These are phyloP conservation scores for Limnomonas spitsbergensis DNA, from an alignment of 139 green algal species.

Conservation along the genomic window DNA sequence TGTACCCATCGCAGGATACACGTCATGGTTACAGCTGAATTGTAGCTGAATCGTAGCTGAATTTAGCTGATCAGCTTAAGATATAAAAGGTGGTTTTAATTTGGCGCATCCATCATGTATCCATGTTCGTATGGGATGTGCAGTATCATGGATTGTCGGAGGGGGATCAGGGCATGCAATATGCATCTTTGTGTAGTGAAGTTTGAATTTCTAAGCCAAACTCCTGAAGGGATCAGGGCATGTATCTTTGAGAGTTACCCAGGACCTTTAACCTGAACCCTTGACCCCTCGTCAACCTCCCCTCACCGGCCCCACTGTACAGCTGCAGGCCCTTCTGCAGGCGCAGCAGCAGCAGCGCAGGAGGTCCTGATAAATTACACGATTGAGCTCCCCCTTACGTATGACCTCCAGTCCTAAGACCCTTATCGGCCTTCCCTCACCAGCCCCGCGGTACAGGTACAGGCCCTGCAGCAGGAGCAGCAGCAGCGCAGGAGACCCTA, in stretches of 20 bases:
- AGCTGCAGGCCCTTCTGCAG: too few relatives aligned
- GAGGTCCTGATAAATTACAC: too few relatives aligned
- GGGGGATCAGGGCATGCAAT: background rate
- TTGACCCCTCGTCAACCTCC: too few relatives aligned
- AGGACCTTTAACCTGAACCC: too few relatives aligned
- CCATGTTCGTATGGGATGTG: background rate
- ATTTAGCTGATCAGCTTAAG: too few relatives aligned
- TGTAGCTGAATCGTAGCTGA: too few relatives aligned
- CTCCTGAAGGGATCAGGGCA: background rate
- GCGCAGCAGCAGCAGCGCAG: too few relatives aligned
- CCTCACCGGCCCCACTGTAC: too few relatives aligned
- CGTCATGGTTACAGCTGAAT: too few relatives aligned
- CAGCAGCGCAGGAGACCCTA: conserved; percentile 1
- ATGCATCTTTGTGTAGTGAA: background rate
- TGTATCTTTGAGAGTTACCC: background rate
- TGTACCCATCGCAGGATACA: too few relatives aligned
- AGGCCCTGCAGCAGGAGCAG: conserved; percentile 48
- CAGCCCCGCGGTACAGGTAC: conserved; percentile 17
- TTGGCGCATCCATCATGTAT: background rate
- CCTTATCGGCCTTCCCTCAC: background rate
- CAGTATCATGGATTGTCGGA: background rate
- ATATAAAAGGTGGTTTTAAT: too few relatives aligned
- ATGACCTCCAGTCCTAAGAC: background rate
- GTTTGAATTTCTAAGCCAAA: background rate
- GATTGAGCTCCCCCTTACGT: too few relatives aligned